A percentile compares a stretch with the other conserved stretches of the same genome.
phyloP scores from a whole-genome alignment of 495 filamentous ascomycete genomes.

The Hypoxylon lenormandii region DNA sequence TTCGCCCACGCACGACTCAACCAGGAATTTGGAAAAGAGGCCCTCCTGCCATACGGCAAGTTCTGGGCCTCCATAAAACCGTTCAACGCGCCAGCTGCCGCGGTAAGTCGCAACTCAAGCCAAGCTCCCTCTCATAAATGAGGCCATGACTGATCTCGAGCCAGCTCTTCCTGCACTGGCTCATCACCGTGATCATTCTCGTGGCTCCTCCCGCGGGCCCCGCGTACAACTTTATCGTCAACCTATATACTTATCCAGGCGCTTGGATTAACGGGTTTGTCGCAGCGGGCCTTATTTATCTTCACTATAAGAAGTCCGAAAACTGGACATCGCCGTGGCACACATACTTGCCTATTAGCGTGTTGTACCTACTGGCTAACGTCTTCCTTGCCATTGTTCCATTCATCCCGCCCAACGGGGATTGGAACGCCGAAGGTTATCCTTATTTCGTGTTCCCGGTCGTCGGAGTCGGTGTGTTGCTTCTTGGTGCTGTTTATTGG shows the following conservation, averaged over 20 bases:
- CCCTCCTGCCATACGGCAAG: constrained; percentile 70
- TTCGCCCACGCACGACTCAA: constrained; percentile 76
- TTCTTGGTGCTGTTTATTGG: constrained; percentile 65
- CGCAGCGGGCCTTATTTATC: constrained; percentile 63
- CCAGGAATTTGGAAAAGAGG: constrained; percentile 75
- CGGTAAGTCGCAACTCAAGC: constrained; percentile 47
- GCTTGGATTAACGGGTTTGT: constrained; percentile 67
- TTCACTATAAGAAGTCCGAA: constrained; percentile 57
- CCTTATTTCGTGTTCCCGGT: constrained; percentile 67
- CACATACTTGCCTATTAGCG: constrained; percentile 57
- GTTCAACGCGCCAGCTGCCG: constrained; percentile 64
- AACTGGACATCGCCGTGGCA: constrained; percentile 59
- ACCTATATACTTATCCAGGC: constrained; percentile 59
- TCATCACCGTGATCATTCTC: constrained; percentile 61
- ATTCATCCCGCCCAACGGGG: constrained; percentile 63
- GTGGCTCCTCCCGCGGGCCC: constrained; percentile 60
- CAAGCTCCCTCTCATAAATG: background rate
- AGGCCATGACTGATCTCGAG: constrained; percentile 3
- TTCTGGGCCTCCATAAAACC: constrained; percentile 75
- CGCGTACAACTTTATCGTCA: constrained; percentile 54
- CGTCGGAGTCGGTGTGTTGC: constrained; percentile 62
- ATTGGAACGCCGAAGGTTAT: constrained; percentile 63
- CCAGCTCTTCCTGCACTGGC: constrained; percentile 61
- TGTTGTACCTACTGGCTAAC: constrained; percentile 61
- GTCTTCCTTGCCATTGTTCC: constrained; percentile 65